These are phyloP conservation scores for Microsporum audouinii DNA, from an alignment of 2,329 filamentous ascomycete genomes.

Conservation along the genomic window DNA sequence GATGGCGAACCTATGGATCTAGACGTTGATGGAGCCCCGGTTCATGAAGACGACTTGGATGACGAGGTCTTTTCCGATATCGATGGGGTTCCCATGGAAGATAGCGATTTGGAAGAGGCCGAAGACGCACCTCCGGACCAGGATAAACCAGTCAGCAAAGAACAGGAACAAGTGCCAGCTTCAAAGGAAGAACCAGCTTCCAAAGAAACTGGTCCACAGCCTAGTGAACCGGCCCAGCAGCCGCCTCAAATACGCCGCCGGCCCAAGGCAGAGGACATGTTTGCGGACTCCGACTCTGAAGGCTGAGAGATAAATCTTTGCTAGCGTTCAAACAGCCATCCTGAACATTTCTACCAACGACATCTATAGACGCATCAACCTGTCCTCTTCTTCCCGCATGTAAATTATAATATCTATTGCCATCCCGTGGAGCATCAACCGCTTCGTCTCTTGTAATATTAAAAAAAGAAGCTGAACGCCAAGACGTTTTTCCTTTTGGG, in stretches of 20 bases:
- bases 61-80: conserved; percentile 33
- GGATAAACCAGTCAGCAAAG: conserved; percentile 26
- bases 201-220: conserved; percentile 15
- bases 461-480: background rate
- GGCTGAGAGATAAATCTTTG: background rate
- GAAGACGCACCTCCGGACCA: conserved; percentile 37
- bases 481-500: background rate
- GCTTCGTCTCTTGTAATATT: background rate
- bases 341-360: background rate
- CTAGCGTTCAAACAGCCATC: background rate
- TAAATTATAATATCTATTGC: background rate
- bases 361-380: background rate
- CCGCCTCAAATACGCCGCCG: conserved; percentile 43
- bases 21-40: conserved; percentile 23
- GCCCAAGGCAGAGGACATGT: conserved; percentile 75
- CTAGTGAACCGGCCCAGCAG: conserved; percentile 21
- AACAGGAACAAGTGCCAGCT: conserved; percentile 11
- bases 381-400: background rate
- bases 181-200: conserved; percentile 11
- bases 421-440: background rate
- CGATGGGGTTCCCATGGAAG: conserved; percentile 38
- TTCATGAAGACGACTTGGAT: conserved; percentile 29
- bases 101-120: conserved; percentile 39
- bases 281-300: conserved; percentile 61
- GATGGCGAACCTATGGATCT: conserved; percentile 16